Evolutionary conservation across 768 basidiomycete species (phyloP).

Genomic region (Inosperma sp.): DNA sequence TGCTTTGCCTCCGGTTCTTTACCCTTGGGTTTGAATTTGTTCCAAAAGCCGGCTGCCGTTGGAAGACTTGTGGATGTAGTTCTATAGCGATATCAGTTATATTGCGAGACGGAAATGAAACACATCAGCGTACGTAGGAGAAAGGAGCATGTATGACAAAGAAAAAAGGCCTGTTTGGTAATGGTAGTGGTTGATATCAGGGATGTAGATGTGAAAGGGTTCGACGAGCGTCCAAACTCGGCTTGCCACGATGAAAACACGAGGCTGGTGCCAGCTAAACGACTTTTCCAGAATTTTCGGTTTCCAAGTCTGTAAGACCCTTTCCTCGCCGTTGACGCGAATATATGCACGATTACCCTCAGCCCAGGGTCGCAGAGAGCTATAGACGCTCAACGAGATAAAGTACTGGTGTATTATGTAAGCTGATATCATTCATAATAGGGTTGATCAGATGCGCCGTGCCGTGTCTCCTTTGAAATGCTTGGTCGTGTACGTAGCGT

Average conservation of each 20-base stretch:
- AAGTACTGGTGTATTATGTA: conserved; percentile 36
- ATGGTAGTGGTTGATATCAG: conserved; percentile 23
- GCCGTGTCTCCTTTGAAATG: background rate
- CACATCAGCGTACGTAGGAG: conserved; percentile 61
- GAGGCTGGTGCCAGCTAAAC: conserved; percentile 40
- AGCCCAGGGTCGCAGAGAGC: conserved; percentile 50
- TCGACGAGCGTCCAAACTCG: conserved; percentile 18
- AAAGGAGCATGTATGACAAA: conserved; percentile 60
- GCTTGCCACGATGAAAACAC: conserved; percentile 50
- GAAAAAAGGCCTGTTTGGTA: conserved; percentile 21
- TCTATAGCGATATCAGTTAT: conserved; percentile 41
- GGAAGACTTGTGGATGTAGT: conserved; percentile 60
- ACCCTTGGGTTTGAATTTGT: conserved; percentile 67
- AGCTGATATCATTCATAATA: conserved; percentile 6
- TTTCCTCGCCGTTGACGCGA: conserved; percentile 54
- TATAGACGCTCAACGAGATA: conserved; percentile 40
- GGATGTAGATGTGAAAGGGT: conserved; percentile 26
- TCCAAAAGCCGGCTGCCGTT: conserved; percentile 47
- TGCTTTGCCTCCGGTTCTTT: conserved; percentile 53
- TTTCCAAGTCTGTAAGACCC: conserved; percentile 25
- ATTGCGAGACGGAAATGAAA: conserved; percentile 22
- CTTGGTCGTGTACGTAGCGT: background rate
- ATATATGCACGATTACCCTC: conserved; percentile 47
- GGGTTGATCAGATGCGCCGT: background rate
- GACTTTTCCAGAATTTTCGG: conserved; percentile 16